Evolutionary conservation across 495 filamentous ascomycete species (phyloP), one percentile per base, ranked within the genome.

Genomic region (Polyplosphaeria fusca): DNA sequence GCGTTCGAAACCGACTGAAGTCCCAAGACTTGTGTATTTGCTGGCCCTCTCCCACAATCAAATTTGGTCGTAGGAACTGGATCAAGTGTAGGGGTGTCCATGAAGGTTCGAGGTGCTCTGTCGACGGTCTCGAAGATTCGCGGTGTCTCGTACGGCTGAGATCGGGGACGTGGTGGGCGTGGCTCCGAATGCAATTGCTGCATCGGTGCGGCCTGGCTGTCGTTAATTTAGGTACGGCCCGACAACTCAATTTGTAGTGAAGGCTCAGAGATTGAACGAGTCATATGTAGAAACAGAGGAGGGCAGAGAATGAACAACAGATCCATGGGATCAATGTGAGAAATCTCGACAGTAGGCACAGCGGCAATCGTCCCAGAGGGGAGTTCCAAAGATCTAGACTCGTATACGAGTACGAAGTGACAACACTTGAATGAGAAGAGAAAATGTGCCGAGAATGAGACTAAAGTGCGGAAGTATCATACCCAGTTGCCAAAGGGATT

Each of bases 161-260:
- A 52, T 1, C 5, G 47, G 19, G 27, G 43, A 4, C 32, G 56
- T 18, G 25, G 32, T 18, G 56, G 56, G 30, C 18, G 11, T 14
- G 14, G 37, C 19, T 19, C 18, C 25, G 18, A 5, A 19, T 47
- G 24, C 30, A 3, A n/a, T 27, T 16, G 2, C 13, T 28, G 23
- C 13, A 22, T 24, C 2, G 22, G 25, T 5, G 18, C n/a, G 24
- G 39, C 35, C 56, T 53, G 20, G 14, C 11, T 19, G 48, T 60
- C 20, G 48, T 60, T 47, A 60, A 53, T 52, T 60, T 42, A 42
- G 49, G 56, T 25, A 32, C 45, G 12, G 54, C 27, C 27, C 30
- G n/a, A 13, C 4, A 47, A 3, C 27, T 3, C n/a, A 35, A 35
- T 35, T 35, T 35, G n/a, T n/a, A n/a, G n/a, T n/a, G n/a, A n/a